phyloP scores from a whole-genome alignment of 768 basidiomycete species.

The Xanthoconium stramineum region DNA sequence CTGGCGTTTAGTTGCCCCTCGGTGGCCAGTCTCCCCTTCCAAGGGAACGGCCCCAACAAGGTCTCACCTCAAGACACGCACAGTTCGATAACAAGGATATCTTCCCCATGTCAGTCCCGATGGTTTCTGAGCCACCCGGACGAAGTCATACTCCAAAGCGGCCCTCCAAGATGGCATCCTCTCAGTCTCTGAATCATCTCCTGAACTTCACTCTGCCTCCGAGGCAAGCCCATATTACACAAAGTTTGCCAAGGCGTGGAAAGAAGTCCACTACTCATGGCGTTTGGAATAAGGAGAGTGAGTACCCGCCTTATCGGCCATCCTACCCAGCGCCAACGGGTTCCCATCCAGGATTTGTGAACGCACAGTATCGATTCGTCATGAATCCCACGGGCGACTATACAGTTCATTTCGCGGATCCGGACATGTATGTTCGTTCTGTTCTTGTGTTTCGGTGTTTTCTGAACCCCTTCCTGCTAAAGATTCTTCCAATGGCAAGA shows the following conservation, averaged over 20 bases:
- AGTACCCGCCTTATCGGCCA: conserved; percentile 35
- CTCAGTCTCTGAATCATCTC: conserved; percentile 73
- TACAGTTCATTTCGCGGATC: conserved; percentile 94
- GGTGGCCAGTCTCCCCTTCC: conserved; percentile 41
- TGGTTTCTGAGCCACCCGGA: conserved; percentile 24
- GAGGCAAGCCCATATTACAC: conserved; percentile 57
- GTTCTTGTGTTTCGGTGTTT: neutral
- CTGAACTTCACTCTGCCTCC: conserved; percentile 94
- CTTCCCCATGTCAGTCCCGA: conserved; percentile 24
- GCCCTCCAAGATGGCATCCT: conserved; percentile 63
- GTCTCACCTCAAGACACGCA: conserved; percentile 6
- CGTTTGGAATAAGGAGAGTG: conserved; percentile 90
- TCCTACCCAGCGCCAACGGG: conserved; percentile 16
- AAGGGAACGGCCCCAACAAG: conserved; percentile 44
- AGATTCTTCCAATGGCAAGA: conserved; percentile 97
- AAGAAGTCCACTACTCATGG: conserved; percentile 62
- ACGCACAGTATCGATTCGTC: conserved; percentile 94
- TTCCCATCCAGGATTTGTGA: conserved; percentile 76
- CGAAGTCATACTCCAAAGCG: conserved; percentile 51
- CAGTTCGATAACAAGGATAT: conserved; percentile 19
- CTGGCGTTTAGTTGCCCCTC: neutral
- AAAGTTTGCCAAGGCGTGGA: conserved; percentile 68
- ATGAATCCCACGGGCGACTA: conserved; percentile 92
- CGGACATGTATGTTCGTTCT: conserved; percentile 75
- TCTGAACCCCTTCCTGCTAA: neutral